Evolutionary conservation across 139 green algal genomes (phyloP), one percentile per base, ranked within the genome.

Genomic region (Penium margaritaceum): DNA sequence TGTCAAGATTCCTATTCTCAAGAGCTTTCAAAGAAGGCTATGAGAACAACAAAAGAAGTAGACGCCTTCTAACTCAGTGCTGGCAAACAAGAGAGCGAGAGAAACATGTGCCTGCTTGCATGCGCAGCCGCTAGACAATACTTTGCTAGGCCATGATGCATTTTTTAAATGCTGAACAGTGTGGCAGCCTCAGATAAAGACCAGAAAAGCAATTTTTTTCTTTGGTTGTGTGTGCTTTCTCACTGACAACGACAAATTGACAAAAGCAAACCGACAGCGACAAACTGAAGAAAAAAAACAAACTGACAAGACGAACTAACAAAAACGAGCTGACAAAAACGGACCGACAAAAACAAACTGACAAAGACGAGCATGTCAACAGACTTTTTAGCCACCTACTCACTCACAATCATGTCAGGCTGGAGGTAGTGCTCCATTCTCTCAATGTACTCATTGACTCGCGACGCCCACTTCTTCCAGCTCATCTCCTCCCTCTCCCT

Each of bases 391-490:
- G 9, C 14, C 19, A 7, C 33, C 21, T 24, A 66, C 32, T 5
- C 24, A 51, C 64, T 72, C 29, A 72, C 64, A 17, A 72, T 72
- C 5, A 72, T 24, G 43, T 72, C 64, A 15, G 64, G 64, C 64
- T 38, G 32, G 17, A 72, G 64, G 41, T 46, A 32, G n/a, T 38
- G 41, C 64, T 72, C 64, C 64, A 72, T 35, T n/a, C 30, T 24
- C 7, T 14, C 41, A 15, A 72, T 38, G 64, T 62, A 72, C 2
- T 61, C 30, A 21, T 27, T 39, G 24, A 60, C 38, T 19, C 64
- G 64, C 64, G 15, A 38, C 7, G 64, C 64, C 64, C 64, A 72
- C 43, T 72, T 58, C 64, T 58, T 58, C 64, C 64, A 72, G 41
- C 41, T 62, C 64, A 72, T 30, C 1, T 60, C 64, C 64, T 41